Base-by-base conservation (phyloP, 495 filamentous ascomycete genomes). In the Penicillium odoratum region DNA sequence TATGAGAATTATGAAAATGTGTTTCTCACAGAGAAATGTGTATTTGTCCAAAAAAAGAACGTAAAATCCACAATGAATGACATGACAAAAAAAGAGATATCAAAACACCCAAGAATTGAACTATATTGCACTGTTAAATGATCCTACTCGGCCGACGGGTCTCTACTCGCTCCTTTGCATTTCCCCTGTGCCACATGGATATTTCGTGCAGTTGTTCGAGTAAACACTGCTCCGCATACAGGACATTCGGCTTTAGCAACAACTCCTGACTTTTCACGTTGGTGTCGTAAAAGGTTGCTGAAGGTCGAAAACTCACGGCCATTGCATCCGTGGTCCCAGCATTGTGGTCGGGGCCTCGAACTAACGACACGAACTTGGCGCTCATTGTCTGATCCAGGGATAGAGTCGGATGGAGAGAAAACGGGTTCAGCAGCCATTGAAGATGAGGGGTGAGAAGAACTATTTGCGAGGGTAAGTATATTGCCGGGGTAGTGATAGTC, bases 291-390 rank as follows among this genome's bases (percentile, higher is more conserved):
- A 0, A 97, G 82, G 69, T 97, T 97, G 84, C 91, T 95, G 68
- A 97, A 97, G 11, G 92, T 97, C 2, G 91, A 95, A 69, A 97
- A 97, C 63, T 94, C 88, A 15, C 92, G 86, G 29, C 92, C 92
- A 65, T 96, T 95, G 80, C 92, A 97, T 8, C 92, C 92, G 62
- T 97, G 92, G 48, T 97, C 92, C 90, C 90, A 97, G 73, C 92
- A 97, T 69, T 95, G 92, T 4, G 92, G 92, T 72, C 92, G 93
- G 7, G 90, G 90, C 55, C 90, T 83, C 49, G 84, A 85, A 63
- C 86, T 87, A 11, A 92, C 80, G 38, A 92, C 83, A 50, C 89
- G 81, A 5, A 89, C 84, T 51, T 84, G 80, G 16, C 81, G 81
- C 68, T 80, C 63, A 59, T 64, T 57, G 15, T 74, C 73, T 60